These are phyloP conservation scores for Penicillium bialowiezense DNA, from an alignment of 495 filamentous ascomycete species.

Conservation along the genomic window DNA sequence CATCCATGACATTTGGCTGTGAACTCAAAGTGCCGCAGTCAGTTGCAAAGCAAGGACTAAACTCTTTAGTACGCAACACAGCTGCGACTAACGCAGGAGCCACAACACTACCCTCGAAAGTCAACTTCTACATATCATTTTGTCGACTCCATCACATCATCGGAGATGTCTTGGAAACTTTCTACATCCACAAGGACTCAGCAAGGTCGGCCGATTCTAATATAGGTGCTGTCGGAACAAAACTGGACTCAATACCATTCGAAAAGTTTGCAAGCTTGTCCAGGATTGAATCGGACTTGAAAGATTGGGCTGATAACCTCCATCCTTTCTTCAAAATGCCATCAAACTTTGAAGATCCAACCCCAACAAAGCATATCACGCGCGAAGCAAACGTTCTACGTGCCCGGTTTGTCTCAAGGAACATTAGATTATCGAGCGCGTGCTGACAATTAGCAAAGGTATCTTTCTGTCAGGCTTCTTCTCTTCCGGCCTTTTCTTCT, in stretches of 20 bases:
- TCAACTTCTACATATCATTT: constrained; percentile 12
- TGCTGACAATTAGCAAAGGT: background rate
- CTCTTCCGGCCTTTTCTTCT: constrained; percentile 12
- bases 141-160: constrained; percentile 15
- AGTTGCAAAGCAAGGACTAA: constrained; percentile 12
- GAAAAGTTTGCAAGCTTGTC: constrained; percentile 10
- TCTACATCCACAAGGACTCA: constrained; percentile 1
- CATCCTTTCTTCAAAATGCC: constrained; percentile 11
- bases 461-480: constrained; percentile 15
- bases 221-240: no score
- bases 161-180: constrained; percentile 12
- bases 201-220: background rate
- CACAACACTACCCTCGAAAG: constrained; percentile 6
- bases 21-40: constrained; percentile 9
- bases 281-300: constrained; percentile 6
- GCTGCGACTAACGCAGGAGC: background rate
- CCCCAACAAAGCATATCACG: constrained; percentile 12
- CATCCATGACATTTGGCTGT: constrained; percentile 14
- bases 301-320: constrained; percentile 8
- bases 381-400: constrained; percentile 13
- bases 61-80: constrained; percentile 1
- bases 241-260: background rate
- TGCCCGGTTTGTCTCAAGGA: constrained; percentile 2
- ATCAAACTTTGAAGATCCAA: constrained; percentile 7
- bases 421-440: background rate